phyloP scores from a whole-genome alignment of 225 moss, liverwort and hornwort species.

The Straminergon stramineum region DNA sequence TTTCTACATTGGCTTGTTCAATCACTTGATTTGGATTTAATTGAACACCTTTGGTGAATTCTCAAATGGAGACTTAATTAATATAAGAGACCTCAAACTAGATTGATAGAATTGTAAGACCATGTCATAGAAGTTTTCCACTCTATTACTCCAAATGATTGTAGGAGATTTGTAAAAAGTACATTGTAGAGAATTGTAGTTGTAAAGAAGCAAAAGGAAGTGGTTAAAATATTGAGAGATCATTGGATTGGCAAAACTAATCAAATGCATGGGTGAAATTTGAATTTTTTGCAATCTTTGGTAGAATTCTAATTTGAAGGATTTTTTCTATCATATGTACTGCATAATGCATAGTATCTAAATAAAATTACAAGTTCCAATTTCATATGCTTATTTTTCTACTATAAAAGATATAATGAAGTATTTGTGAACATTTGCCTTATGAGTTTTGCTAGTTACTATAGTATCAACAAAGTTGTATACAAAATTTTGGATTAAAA shows the following conservation, averaged over 20 bases:
- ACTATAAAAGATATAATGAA: not conserved
- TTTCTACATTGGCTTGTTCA: not conserved
- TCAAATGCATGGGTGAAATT: not conserved
- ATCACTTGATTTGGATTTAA: not conserved
- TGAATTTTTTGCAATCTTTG: not conserved
- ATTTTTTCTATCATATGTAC: accelerated
- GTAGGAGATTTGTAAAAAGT: not conserved
- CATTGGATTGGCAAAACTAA: not conserved
- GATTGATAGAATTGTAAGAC: not conserved
- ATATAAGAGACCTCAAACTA: too few species aligned
- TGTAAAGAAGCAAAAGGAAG: not conserved
- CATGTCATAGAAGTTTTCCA: not conserved
- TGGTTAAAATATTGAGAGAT: not conserved
- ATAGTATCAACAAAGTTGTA: not conserved
- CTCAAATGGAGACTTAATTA: not conserved
- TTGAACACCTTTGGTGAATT: not conserved
- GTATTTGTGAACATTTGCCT: not conserved
- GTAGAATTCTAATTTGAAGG: not conserved
- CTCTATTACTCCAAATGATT: not conserved
- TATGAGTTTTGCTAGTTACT: too few species aligned
- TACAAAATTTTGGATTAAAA: not conserved
- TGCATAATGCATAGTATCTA: too few species aligned
- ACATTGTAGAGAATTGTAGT: accelerated
- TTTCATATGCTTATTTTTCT: not conserved
- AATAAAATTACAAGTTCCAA: not conserved